Conservation (phyloP, 148 eudicot genomes). For the Pharnaceum exiguum region DNA sequence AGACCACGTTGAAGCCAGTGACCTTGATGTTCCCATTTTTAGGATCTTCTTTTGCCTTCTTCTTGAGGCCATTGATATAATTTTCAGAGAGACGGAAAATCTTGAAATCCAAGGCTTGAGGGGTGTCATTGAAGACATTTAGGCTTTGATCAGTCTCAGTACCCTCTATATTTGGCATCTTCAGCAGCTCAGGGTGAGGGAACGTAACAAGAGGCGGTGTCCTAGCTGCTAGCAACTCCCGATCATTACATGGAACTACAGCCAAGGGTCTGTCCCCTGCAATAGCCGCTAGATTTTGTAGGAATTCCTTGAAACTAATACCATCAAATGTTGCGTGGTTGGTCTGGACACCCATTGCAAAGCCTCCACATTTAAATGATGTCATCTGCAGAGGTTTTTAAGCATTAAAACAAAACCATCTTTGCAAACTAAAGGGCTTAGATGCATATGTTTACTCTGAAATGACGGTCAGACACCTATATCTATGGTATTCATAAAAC, state of each 20-base stretch:
- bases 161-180: constrained; percentile 40
- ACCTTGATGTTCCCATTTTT: constrained; percentile 18
- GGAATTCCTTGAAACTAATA: constrained; percentile 49
- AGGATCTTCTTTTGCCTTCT: constrained; percentile 26
- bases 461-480: too few species aligned
- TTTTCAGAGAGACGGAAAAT: constrained; percentile 44
- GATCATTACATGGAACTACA: constrained; percentile 52
- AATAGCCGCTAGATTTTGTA: constrained; percentile 68
- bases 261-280: constrained; percentile 52
- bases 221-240: constrained; percentile 67
- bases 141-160: constrained; percentile 25
- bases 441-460: too few species aligned
- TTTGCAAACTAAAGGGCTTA: too few species aligned
- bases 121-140: constrained; percentile 37
- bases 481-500: too few species aligned
- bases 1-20: constrained; percentile 69
- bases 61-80: constrained; percentile 48
- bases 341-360: constrained; percentile 69
- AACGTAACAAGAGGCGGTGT: constrained; percentile 72
- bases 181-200: constrained; percentile 71
- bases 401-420: background rate
- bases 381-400: constrained; percentile 48
- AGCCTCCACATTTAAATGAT: constrained; percentile 84
- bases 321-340: constrained; percentile 80
- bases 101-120: constrained; percentile 57